Evolutionary conservation across 805 yeast species (phyloP), one percentile per base, ranked within the genome.

Genomic region (Kluyveromyces dobzhanskii): DNA sequence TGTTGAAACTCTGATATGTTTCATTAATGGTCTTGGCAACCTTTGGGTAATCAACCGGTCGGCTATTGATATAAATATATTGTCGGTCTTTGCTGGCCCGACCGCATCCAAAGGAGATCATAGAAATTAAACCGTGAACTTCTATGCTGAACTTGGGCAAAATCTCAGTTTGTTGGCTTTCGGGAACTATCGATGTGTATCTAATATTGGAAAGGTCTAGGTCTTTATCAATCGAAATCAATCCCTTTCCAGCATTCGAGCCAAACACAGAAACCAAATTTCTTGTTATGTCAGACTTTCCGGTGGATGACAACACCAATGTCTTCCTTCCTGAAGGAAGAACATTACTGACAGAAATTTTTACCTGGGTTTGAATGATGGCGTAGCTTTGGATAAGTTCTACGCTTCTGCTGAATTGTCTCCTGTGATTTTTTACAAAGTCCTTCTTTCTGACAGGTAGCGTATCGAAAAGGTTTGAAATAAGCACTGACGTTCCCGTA

Each of bases 381-480:
- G 85, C 71, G 62, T 87, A 85, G 30, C 73, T 73, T 48, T 77
- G 92, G 2, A 92, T 48, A 30, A 81, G 51, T 0, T 64, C 54
- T 3, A 90, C 51, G n/a, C 85, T 69, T 50, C 79, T 82, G 33
- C 76, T 68, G 60, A 80, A 86, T 54, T 87, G 95, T 41, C 78
- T 69, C 52, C 76, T 84, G 28, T 64, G 52, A 47, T 82, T 80
- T 51, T 78, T 84, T 14, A 66, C 69, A 36, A 88, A 71, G 46
- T 84, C 87, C 50, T 78, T 80, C 35, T 76, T 67, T 43, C 99
- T 67, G 6, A 94, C 98, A 0, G 97, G 97, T 38, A 88, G 59
- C 37, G 64, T 70, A 8, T 69, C 57, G 53, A 92, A 92, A 9
- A 92, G 49, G 30, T 76, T 68, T 1, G 72, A 49, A 4, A 92